Base-by-base conservation (phyloP, 176 grass and related monocot species). In the Musa acuminata region DNA sequence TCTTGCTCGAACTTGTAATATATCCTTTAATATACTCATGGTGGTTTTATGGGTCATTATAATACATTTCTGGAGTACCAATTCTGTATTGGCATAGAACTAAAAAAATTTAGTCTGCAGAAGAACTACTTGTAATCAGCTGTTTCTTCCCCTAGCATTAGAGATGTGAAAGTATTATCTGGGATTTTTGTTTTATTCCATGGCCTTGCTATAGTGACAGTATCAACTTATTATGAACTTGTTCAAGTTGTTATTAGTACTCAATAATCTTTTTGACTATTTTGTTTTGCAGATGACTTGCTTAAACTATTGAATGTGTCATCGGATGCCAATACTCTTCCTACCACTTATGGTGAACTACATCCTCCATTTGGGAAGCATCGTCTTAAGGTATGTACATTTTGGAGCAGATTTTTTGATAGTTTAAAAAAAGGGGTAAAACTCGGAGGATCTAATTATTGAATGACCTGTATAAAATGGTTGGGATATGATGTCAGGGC, bases 361-460 rank as follows among this genome's bases (percentile, higher is more conserved):
- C 68, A 29, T 62, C 78, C 78, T 72, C 78, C 78, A 63, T 68
- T 80, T 71, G 78, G 78, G 29, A 80, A 80, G 7, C 54, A 80
- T 51, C 78, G 78, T 51, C 67, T 80, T 9, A 80, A 72, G 63
- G 78, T 80, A 80, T 80, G 55, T 71, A 52, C 17, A 22, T 51
- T 2, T 50, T 58, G 26, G 17, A 51, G 51, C 16, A 11, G 14
- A 49, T 49, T 76, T 76, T 27, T 76, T 63, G 24, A 76, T 25
- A 19, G 11, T 11, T 53, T 54, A 20, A 24, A 20, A 16, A n/a
- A 53, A 8, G 21, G 35, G 35, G 22, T 55, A 26, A 27, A 53
- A 24, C 6, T 26, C 14, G 3, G 51, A 55, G 12, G 13, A 55
- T 77, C 49, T 51, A 52, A 51, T 51, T 52, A 63, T 64, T 77